Percentiles rank a stretch among this genome's conserved stretches.
Conservation (phyloP, 169 alveolate genomes). For the Eimeria tenella region DNA sequence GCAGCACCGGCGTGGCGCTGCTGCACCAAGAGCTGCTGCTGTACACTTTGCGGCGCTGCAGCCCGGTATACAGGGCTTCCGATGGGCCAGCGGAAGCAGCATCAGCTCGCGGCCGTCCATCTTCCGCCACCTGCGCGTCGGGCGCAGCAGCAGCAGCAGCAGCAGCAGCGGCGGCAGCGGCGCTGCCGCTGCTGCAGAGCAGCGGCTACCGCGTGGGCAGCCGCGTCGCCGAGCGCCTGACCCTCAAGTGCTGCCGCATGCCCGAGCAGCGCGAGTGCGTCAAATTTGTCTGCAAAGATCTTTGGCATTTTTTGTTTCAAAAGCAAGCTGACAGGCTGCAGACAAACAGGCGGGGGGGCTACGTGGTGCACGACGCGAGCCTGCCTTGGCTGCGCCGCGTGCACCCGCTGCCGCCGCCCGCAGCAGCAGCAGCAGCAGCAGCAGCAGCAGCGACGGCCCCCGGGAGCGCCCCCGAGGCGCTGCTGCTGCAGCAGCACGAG, state of each 20-base stretch:
- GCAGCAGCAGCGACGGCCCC: neutral
- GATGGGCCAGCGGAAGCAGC: neutral
- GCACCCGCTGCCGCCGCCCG: slow-evolving; percentile 60
- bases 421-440: slow-evolving; percentile 14
- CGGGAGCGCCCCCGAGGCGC: neutral
- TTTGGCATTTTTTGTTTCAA: slow-evolving; percentile 82
- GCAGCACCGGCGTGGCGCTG: slow-evolving; percentile 48
- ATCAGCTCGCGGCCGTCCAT: neutral
- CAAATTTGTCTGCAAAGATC: slow-evolving; percentile 83
- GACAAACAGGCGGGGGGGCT: slow-evolving; percentile 83
- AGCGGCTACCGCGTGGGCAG: slow-evolving; percentile 60
- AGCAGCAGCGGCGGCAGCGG: slow-evolving; percentile 39
- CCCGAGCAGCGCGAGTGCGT: slow-evolving; percentile 82
- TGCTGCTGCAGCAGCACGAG: slow-evolving; percentile 24
- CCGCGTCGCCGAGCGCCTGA: slow-evolving; percentile 46
- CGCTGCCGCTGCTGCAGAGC: slow-evolving; percentile 45
- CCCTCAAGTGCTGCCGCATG: slow-evolving; percentile 73
- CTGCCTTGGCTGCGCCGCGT: slow-evolving; percentile 81
- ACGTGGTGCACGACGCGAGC: slow-evolving; percentile 81
- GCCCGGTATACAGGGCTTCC: neutral
- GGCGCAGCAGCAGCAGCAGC: slow-evolving; percentile 25
- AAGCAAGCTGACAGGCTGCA: slow-evolving; percentile 86
- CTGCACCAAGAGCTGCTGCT: slow-evolving; percentile 56
- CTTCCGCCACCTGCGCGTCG: neutral
- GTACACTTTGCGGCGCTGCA: slow-evolving; percentile 42